Evolutionary conservation across 441 rosid species (phyloP), one percentile per base, ranked within the genome.

Genomic region (Arabidopsis lyrata): DNA sequence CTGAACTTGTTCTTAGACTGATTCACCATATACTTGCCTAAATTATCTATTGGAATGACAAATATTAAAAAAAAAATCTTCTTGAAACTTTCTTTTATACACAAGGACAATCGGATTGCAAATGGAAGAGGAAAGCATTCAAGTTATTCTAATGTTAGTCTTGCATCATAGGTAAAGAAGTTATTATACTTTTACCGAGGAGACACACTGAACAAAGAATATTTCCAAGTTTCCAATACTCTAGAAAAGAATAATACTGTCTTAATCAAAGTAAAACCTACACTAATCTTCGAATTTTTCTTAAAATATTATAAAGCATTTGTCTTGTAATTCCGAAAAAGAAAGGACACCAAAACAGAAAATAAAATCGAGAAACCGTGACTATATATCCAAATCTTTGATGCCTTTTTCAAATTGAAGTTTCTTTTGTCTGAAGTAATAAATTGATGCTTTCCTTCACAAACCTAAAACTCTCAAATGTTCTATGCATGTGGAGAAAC

Each of bases 391-490:
- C 50, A 49, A 55, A 61, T 29, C 5, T 35, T 54, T 59, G 77
- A 76, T 83, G 59, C 82, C 77, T 80, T 77, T 62, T 32, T 59
- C 45, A 27, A 70, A 45, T 38, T 36, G 48, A 63, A 53, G 72
- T 75, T 81, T 31, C 82, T 71, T 74, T 13, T 36, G 52, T 62
- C 35, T 38, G 16, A 83, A 77, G 83, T 42, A 82, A 80, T 14
- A 57, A 8, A 39, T 64, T 27, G 83, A 75, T 85, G 60, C 87
- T 68, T 85, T 86, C n/a, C 93, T 82, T 86, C 75, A 61, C 67
- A 50, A 55, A 13, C 20, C 57, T 70, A 22, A 70, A 50, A 16
- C 50, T 6, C 47, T 70, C 35, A 52, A 36, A 66, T 59, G 58
- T 65, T 65, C 77, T 35, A 22, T 10, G 47, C 56, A 47, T 29